Evolutionary conservation across 176 grass and related monocot genomes (phyloP).

Genomic region (Dactylis glomerata): DNA sequence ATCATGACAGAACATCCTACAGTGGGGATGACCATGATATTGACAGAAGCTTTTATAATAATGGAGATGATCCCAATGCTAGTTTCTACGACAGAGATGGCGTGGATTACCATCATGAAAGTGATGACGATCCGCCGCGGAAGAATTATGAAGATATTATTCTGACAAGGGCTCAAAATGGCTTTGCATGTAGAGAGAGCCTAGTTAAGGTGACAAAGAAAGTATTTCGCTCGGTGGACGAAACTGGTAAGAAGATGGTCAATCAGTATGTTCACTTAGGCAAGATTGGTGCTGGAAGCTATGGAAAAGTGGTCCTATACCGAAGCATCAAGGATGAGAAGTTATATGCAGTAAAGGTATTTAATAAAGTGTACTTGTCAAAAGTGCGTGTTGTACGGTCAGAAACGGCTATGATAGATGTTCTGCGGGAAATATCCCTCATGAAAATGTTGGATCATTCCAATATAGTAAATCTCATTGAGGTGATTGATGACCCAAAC

Average conservation of each 20-base stretch:
- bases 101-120: conserved; percentile 28
- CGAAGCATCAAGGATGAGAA: conserved; percentile 65
- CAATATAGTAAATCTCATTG: conserved; percentile 94
- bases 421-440: conserved; percentile 85
- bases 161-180: conserved; percentile 40
- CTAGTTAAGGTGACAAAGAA: conserved; percentile 63
- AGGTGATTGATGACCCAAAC: conserved; percentile 85
- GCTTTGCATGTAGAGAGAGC: conserved; percentile 63
- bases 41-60: conserved; percentile 12
- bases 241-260: conserved; percentile 78
- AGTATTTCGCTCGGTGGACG: conserved; percentile 56
- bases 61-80: conserved; percentile 34
- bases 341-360: conserved; percentile 84
- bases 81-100: conserved; percentile 55
- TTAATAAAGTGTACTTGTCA: conserved; percentile 66
- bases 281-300: conserved; percentile 83
- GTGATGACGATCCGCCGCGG: conserved; percentile 26
- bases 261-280: conserved; percentile 77
- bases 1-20: conserved; percentile 32
- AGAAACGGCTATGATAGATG: conserved; percentile 97
- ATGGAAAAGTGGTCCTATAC: conserved; percentile 94
- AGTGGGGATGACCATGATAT: conserved; percentile 26
- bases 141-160: conserved; percentile 74
- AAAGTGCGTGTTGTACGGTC: conserved; percentile 65
- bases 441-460: conserved; percentile 96